phyloP scores from a whole-genome alignment of 2,329 filamentous ascomycete genomes.

The Aphanocladium album region DNA sequence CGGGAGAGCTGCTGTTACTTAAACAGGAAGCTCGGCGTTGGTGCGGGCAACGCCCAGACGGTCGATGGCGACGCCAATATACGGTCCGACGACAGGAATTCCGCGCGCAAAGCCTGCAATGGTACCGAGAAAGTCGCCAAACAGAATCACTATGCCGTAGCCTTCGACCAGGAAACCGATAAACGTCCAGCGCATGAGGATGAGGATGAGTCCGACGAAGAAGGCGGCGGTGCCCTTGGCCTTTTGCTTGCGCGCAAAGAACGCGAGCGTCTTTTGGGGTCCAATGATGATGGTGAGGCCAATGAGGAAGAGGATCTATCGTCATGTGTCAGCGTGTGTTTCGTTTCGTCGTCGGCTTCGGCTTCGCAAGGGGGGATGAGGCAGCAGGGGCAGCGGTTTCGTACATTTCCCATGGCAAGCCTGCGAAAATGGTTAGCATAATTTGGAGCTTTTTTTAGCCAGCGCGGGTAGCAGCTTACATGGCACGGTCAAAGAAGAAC shows the following conservation, averaged over 20 bases:
- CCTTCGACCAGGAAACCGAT: slow-evolving; percentile 86
- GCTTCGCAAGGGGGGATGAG: slow-evolving; percentile 12
- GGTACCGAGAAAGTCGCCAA: slow-evolving; percentile 93
- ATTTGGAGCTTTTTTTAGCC: neutral
- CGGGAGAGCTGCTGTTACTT: slow-evolving; percentile 23
- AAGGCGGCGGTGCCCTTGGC: slow-evolving; percentile 88
- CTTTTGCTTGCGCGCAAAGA: slow-evolving; percentile 94
- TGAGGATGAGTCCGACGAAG: slow-evolving; percentile 74
- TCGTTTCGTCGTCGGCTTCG: slow-evolving; percentile 3
- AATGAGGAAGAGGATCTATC: slow-evolving; percentile 91
- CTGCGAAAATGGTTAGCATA: slow-evolving; percentile 38
- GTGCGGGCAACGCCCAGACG: slow-evolving; percentile 62
- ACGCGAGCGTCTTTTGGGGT: slow-evolving; percentile 80
- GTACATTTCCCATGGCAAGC: slow-evolving; percentile 95
- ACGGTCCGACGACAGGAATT: slow-evolving; percentile 79
- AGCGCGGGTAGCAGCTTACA: slow-evolving; percentile 55
- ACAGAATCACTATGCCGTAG: slow-evolving; percentile 88
- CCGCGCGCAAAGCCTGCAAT: slow-evolving; percentile 83
- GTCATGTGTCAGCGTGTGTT: slow-evolving; percentile 7
- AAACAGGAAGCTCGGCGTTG: slow-evolving; percentile 75
- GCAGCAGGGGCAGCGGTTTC: slow-evolving; percentile 20
- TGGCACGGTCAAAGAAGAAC: slow-evolving; percentile 95
- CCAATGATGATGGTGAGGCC: slow-evolving; percentile 96
- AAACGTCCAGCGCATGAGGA: slow-evolving; percentile 85
- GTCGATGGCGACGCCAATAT: slow-evolving; percentile 71